Evolutionary conservation across 2,329 filamentous ascomycete species (phyloP).

Genomic region (Aspergillus versicolor): DNA sequence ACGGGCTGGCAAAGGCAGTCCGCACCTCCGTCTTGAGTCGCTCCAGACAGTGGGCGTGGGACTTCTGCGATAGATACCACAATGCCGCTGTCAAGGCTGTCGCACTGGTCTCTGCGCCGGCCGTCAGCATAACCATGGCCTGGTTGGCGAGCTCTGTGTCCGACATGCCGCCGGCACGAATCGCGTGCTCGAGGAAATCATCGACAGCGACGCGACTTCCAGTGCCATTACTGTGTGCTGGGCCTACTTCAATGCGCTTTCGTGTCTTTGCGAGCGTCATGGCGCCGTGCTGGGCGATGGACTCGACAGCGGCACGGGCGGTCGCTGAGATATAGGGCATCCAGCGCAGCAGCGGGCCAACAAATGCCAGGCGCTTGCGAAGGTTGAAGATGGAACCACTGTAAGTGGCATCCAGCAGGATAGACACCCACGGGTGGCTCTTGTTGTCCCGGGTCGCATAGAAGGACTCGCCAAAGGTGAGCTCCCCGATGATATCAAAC

Average conservation of each 20-base stretch:
- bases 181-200: not conserved
- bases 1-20: not conserved
- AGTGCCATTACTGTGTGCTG: not conserved
- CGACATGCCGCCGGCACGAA: not conserved
- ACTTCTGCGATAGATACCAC: not conserved
- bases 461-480: constrained; percentile 6
- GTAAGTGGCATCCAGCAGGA: not conserved
- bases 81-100: not conserved
- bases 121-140: not conserved
- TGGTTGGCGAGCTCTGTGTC: not conserved
- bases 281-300: not conserved
- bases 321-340: not conserved
- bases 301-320: not conserved
- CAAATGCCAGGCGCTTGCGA: not conserved
- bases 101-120: not conserved
- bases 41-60: not conserved
- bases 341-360: not conserved
- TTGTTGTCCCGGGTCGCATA: not conserved
- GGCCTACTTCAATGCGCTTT: not conserved
- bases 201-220: not conserved
- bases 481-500: constrained; percentile 9
- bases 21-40: not conserved
- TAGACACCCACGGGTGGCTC: not conserved
- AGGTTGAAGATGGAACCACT: constrained; percentile 1
- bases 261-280: not conserved